Percentiles rank a stretch among this genome's conserved stretches.
Conservation (phyloP, 31 red algal genomes). For the Odonthalia washingtoniensis region DNA sequence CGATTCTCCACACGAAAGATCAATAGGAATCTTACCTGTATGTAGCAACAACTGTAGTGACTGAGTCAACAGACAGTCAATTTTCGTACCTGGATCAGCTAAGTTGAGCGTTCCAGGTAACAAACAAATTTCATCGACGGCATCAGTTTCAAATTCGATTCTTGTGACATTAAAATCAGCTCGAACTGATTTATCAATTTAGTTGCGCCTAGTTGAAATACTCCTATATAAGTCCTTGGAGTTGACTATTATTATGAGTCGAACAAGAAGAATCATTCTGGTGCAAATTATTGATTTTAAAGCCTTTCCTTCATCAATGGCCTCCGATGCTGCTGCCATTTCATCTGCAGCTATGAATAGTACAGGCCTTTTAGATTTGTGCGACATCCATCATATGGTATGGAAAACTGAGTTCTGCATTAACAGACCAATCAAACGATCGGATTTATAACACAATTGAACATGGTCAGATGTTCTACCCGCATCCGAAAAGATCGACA, state of each 20-base stretch:
- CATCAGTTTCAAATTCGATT: neutral
- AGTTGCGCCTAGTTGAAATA: neutral
- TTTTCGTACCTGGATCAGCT: neutral
- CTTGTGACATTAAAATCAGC: neutral
- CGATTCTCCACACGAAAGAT: too few relatives aligned
- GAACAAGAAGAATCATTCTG: neutral
- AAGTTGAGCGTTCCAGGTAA: neutral
- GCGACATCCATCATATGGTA: neutral
- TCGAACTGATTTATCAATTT: neutral
- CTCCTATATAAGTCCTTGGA: neutral
- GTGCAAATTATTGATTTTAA: neutral
- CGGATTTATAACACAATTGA: neutral
- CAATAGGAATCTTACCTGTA: too few relatives aligned
- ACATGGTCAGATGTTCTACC: neutral
- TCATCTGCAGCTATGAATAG: neutral
- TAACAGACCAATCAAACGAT: neutral
- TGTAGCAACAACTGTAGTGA: too few relatives aligned
- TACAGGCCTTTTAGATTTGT: neutral
- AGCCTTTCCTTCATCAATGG: neutral
- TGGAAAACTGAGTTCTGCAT: neutral
- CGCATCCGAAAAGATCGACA: neutral
- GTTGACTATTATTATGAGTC: neutral
- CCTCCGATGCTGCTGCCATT: neutral
- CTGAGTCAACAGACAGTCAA: neutral
- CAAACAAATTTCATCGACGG: too few relatives aligned